Base-by-base conservation (phyloP, 1,284 basidiomycete genomes). In the Cystobasidium pallidum region DNA sequence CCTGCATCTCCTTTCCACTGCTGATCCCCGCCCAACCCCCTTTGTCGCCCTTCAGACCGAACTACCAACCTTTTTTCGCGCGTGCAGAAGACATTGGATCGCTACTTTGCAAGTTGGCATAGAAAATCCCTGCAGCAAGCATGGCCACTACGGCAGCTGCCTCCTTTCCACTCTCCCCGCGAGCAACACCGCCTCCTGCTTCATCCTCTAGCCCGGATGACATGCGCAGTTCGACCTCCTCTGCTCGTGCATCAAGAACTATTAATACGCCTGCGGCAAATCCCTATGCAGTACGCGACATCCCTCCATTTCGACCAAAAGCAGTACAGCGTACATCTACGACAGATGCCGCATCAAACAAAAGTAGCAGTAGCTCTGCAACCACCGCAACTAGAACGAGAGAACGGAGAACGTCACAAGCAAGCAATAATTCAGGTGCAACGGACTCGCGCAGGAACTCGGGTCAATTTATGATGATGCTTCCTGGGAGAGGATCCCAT, bases 251-350 rank as follows among this genome's bases (percentile, higher is more conserved):
- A 39, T 39, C 36, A 39, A 39, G 36, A 7, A 39, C 21, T 51
- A 21, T 3, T 6, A 43, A 11, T 4, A 17, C 58, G 8, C 8
- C 65, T 21, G 15, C n/a, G 24, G 28, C 10, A 6, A 61, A 28
- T 61, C 30, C 58, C 19, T 61, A 43, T 45, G 58, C 58, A 61
- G 58, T 64, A 15, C 45, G 45, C 39, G 62, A 64, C 19, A 64
- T 64, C n/a, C 62, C 62, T 24, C 62, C 62, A 49, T 64, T 64
- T 24, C 43, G 62, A 64, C 62, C 62, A 34, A 61, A 64, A 64
- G 47, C 47, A 47, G 28, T 24, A 21, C 43, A 47, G 10, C 59
- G 39, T 47, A 34, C 21, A 61, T 36, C 58, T 3, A 34, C 45
- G 34, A 32, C 62, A 32, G 39, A 45, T 47, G 43, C 52, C 10